Conservation (phyloP, 805 yeast species). For the Yarrowia alimentaria region DNA sequence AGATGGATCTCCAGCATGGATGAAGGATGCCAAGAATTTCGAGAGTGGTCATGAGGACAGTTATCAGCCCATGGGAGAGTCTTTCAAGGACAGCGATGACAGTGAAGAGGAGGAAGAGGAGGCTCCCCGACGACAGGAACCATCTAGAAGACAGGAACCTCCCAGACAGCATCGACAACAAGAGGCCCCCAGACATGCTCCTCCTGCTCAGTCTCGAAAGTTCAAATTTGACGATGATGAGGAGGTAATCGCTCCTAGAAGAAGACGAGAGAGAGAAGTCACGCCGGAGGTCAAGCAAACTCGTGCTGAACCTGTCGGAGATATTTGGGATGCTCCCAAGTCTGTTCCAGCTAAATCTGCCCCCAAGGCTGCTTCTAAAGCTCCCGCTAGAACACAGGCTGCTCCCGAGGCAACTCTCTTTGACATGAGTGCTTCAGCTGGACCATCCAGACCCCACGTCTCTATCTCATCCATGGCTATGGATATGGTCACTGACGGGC, state of each 20-base stretch:
- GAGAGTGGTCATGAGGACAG: neutral
- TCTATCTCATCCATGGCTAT: slow-evolving; percentile 37
- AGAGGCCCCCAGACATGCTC: neutral
- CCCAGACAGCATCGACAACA: neutral
- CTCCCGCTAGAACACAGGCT: neutral
- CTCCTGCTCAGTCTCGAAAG: slow-evolving; percentile 4
- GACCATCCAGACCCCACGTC: slow-evolving; percentile 32
- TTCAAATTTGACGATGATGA: slow-evolving; percentile 18
- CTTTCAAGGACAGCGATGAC: slow-evolving; percentile 23
- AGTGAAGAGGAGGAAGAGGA: slow-evolving; percentile 19
- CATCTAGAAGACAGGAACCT: neutral
- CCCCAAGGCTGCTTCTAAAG: neutral
- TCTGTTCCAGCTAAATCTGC: slow-evolving; percentile 24
- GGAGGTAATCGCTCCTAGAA: slow-evolving; percentile 14
- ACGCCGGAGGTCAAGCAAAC: neutral
- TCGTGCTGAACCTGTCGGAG: slow-evolving; percentile 1
- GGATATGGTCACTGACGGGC: slow-evolving; percentile 37
- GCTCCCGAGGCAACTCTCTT: too few relatives aligned
- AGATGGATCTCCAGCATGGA: slow-evolving; percentile 69
- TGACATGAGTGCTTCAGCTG: too few relatives aligned
- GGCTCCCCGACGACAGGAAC: slow-evolving; percentile 29
- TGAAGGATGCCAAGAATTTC: slow-evolving; percentile 58
- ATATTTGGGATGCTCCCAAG: slow-evolving; percentile 12
- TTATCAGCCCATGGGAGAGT: slow-evolving; percentile 13
- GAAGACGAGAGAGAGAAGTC: neutral